These are phyloP conservation scores for Colletotrichum sp. DNA, from an alignment of 2,329 filamentous ascomycete genomes.

Conservation along the genomic window DNA sequence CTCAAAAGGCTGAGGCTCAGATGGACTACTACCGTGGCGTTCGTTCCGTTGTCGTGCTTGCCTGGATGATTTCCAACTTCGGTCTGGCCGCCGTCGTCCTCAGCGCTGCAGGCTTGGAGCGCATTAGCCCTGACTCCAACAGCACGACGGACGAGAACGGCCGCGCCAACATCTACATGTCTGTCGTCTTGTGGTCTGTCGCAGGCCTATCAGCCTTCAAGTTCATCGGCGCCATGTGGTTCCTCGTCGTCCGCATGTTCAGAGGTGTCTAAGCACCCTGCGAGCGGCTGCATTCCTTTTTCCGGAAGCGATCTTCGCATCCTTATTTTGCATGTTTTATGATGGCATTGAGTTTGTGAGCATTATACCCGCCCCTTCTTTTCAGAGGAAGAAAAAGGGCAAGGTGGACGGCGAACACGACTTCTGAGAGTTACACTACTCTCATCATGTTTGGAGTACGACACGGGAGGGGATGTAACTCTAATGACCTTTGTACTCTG, in stretches of 20 bases:
- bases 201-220: conserved; percentile 84
- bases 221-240: conserved; percentile 89
- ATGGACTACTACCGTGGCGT: conserved; percentile 99
- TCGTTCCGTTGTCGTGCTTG: conserved; percentile 86
- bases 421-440: conserved; percentile 3
- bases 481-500: conserved; percentile 7
- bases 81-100: conserved; percentile 85
- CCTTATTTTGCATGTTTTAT: conserved; percentile 7
- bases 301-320: not conserved
- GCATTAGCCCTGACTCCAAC: conserved; percentile 54
- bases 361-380: conserved; percentile 17
- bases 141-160: conserved; percentile 49
- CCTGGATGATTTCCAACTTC: conserved; percentile 98
- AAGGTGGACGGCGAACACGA: conserved; percentile 20
- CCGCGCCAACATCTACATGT: conserved; percentile 82
- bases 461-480: conserved; percentile 14
- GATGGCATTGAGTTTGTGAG: conserved; percentile 12
- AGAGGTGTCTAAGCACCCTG: conserved; percentile 62
- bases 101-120: conserved; percentile 81
- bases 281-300: not conserved
- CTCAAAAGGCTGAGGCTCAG: conserved; percentile 76
- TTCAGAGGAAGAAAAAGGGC: conserved; percentile 1
- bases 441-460: conserved; percentile 19
- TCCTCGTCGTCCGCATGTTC: conserved; percentile 88
- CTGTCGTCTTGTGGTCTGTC: conserved; percentile 87